Base-by-base conservation (phyloP, 371 early-diverging fungal genomes). In the Apophysomyces trapeziformis region DNA sequence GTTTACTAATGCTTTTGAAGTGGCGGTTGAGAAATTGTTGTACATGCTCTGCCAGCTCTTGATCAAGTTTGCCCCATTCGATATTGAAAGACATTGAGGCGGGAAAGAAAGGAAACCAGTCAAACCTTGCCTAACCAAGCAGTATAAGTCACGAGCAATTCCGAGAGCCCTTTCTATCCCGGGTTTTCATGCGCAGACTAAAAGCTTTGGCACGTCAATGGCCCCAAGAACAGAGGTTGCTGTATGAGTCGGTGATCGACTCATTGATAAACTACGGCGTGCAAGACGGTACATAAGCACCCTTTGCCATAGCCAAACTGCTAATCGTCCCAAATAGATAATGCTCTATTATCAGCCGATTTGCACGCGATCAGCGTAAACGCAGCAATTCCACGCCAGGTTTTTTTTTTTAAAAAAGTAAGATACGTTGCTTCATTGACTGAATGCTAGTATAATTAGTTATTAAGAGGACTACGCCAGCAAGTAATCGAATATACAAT, bases 1-100 rank as follows among this genome's bases (percentile, higher is more conserved):
- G 96, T 47, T 85, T 86, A 8, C 83, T 79, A 43, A 93, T 85
- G 26, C 74, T 77, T n/a, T 82, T 80, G 66, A 97, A 93, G 63
- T 91, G 90, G n/a, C 78, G 79, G 70, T 95, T 95, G 60, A 97
- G 87, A 75, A 91, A 90, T 18, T 85, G 79, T 71, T 89, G 85
- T 26, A 94, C 89, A 63, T 87, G 85, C 4, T 77, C 84, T 4
- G 95, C 92, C 5, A 92, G 84, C 36, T 87, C 87, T 45, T 88
- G 83, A 73, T 92, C 92, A 4, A 97, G 89, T 45, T 91, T 87
- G 37, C 85, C 83, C 96, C 96, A 97, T 70, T 90, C 83, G 45
- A 96, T 92, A 26, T 89, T 87, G 71, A 97, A 87, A 1, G 94
- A 93, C 97, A 96, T 97, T 38, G 47, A 47, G 47, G 32, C 32